These are phyloP conservation scores for Fusarium illudens DNA, from an alignment of 2,329 filamentous ascomycete species.

Conservation along the genomic window DNA sequence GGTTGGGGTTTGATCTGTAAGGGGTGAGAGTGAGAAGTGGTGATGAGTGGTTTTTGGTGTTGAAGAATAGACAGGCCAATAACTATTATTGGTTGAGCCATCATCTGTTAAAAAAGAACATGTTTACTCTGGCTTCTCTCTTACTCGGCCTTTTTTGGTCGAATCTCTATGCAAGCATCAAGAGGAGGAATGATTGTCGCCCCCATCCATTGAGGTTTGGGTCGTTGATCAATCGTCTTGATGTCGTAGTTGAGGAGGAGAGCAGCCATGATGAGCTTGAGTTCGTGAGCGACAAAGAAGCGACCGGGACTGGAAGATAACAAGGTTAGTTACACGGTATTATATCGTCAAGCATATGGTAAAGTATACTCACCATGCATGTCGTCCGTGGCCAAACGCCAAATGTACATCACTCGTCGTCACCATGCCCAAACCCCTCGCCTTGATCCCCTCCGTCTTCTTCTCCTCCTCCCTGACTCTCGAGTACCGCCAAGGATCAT, in stretches of 20 bases:
- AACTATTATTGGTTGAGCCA: too few relatives aligned
- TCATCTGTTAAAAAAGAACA: background rate
- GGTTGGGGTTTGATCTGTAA: conserved; percentile 44
- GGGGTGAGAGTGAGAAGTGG: conserved; percentile 3
- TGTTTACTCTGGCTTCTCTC: background rate
- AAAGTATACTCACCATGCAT: conserved; percentile 52
- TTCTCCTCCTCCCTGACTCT: conserved; percentile 46
- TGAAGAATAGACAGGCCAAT: too few relatives aligned
- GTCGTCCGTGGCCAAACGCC: conserved; percentile 65
- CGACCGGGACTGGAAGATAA: conserved; percentile 54
- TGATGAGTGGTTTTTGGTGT: background rate
- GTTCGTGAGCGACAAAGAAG: conserved; percentile 64
- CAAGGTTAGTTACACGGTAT: background rate
- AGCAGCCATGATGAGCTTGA: conserved; percentile 63
- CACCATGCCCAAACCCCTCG: conserved; percentile 57
- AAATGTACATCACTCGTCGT: conserved; percentile 61
- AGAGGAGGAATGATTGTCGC: conserved; percentile 49
- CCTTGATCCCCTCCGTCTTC: conserved; percentile 45
- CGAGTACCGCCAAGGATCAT: conserved; percentile 61
- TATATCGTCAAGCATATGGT: background rate
- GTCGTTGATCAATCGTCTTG: conserved; percentile 50
- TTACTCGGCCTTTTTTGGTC: conserved; percentile 16
- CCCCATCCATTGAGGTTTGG: conserved; percentile 55
- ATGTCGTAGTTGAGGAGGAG: conserved; percentile 63
- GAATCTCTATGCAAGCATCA: conserved; percentile 41